Evolutionary conservation across 2,329 filamentous ascomycete species (phyloP).

Genomic region (Sphaerulina populicola): DNA sequence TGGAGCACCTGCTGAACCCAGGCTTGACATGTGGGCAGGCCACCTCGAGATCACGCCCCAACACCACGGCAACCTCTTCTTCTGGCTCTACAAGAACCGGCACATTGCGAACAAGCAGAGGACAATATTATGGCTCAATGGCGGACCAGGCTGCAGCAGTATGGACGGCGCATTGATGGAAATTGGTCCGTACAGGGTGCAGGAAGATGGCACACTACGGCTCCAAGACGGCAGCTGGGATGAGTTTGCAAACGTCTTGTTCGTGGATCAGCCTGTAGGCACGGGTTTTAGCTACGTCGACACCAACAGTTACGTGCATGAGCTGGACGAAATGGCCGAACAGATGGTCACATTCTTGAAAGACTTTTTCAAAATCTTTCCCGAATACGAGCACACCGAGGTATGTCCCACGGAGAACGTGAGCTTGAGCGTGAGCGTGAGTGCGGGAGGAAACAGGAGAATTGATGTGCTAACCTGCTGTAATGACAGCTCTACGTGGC

Average conservation of each 20-base stretch:
- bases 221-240: constrained; percentile 97
- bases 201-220: constrained; percentile 60
- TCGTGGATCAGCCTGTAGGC: constrained; percentile 94
- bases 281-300: constrained; percentile 95
- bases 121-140: constrained; percentile 94
- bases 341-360: constrained; percentile 85
- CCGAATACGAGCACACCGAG: constrained; percentile 84
- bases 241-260: constrained; percentile 93
- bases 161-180: constrained; percentile 97
- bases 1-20: constrained; percentile 59
- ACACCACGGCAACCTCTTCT: constrained; percentile 89
- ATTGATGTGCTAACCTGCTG: constrained; percentile 3
- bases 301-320: constrained; percentile 75
- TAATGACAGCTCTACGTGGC: constrained; percentile 79
- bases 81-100: constrained; percentile 94
- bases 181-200: constrained; percentile 82
- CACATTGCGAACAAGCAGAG: constrained; percentile 88
- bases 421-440: no score
- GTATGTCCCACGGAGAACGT: constrained; percentile 49
- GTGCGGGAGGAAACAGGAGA: not conserved
- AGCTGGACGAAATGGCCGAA: constrained; percentile 78
- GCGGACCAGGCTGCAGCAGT: constrained; percentile 91
- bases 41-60: constrained; percentile 84
- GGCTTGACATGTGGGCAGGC: constrained; percentile 96
- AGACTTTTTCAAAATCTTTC: constrained; percentile 84